A percentile compares a stretch with the other conserved stretches of the same genome.
phyloP scores from a whole-genome alignment of 2,329 filamentous ascomycete species.

The Botrytis byssoidea region DNA sequence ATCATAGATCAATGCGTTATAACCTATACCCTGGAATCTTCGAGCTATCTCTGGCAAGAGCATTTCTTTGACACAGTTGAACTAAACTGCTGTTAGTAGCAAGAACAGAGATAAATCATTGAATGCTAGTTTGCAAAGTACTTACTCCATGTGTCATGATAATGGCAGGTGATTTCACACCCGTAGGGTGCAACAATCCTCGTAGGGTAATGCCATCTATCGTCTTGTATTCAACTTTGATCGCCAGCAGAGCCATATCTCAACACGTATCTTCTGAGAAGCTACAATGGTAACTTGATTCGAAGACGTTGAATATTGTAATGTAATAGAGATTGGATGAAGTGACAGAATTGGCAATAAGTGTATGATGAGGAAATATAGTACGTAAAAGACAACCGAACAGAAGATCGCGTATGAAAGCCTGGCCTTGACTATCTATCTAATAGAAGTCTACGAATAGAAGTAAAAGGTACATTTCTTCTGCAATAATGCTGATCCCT shows the following conservation, averaged over 20 bases:
- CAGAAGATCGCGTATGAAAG: not conserved
- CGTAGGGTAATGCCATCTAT: not conserved
- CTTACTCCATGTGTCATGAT: not conserved
- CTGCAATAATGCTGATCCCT: not conserved
- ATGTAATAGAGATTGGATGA: not conserved
- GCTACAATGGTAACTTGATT: not conserved
- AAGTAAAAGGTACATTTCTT: not conserved
- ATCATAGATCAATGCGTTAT: constrained; percentile 42
- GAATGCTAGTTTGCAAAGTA: not conserved
- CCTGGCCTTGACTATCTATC: not conserved
- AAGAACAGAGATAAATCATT: not conserved
- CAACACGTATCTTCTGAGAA: not conserved
- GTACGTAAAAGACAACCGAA: not conserved
- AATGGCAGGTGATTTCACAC: not conserved
- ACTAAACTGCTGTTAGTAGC: constrained; percentile 15
- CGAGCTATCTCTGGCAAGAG: constrained; percentile 23
- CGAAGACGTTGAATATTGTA: no score
- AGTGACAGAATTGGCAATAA: not conserved
- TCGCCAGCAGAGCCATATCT: not conserved
- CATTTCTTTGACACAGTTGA: constrained; percentile 28
- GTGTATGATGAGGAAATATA: not conserved
- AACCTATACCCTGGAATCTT: constrained; percentile 30
- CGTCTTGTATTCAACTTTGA: not conserved
- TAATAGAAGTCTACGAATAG: not conserved
- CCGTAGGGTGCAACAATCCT: not conserved